Conservation (phyloP, 2,329 filamentous ascomycete genomes). For the Pseudogymnoascus sp. region DNA sequence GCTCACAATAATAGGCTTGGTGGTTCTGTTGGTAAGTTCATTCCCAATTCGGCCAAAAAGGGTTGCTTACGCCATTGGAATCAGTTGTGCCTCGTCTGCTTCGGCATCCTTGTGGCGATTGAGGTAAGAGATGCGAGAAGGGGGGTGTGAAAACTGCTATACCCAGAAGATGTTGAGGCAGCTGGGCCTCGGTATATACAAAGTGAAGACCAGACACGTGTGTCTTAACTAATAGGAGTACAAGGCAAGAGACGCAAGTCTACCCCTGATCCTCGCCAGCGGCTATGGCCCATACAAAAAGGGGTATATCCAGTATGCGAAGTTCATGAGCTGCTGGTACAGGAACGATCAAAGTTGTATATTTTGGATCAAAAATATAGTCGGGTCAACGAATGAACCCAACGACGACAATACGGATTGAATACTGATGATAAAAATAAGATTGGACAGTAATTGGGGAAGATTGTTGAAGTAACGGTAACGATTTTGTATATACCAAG, state of each 20-base stretch:
- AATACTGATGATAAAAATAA: neutral
- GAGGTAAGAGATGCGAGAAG: constrained; percentile 5
- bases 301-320: neutral
- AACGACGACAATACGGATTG: neutral
- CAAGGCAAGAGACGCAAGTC: neutral
- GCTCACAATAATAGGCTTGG: constrained; percentile 39
- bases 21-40: constrained; percentile 41
- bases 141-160: neutral
- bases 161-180: neutral
- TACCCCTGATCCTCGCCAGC: neutral
- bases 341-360: neutral
- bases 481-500: neutral
- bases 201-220: neutral
- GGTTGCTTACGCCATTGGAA: neutral
- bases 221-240: neutral
- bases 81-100: constrained; percentile 19
- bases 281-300: neutral
- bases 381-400: neutral
- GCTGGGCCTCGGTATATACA: neutral
- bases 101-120: constrained; percentile 24
- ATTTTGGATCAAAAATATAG: neutral
- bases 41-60: neutral
- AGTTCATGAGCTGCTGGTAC: neutral
- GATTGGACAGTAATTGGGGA: neutral
- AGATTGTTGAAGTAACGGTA: neutral